These are phyloP conservation scores for Fusarium sp. DNA, from an alignment of 2,329 filamentous ascomycete species.

Conservation along the genomic window DNA sequence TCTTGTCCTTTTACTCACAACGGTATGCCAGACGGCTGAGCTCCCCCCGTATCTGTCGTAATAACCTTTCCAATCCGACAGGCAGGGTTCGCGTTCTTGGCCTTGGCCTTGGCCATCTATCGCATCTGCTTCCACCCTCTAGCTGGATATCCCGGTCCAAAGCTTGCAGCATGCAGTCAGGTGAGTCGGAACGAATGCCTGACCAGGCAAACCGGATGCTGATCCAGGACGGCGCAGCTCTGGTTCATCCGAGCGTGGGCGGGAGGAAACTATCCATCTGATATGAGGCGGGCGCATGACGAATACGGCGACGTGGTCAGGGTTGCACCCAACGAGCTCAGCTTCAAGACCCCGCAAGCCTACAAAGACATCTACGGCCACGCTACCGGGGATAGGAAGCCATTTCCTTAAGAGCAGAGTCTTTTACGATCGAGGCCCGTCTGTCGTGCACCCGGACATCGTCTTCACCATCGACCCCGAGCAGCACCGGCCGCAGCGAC, in stretches of 20 bases:
- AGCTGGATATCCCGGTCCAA: constrained; percentile 37
- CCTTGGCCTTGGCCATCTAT: constrained; percentile 13
- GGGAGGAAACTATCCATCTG: constrained; percentile 13
- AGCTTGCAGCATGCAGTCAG: constrained; percentile 32
- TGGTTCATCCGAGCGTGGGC: constrained; percentile 7
- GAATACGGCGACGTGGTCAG: constrained; percentile 29
- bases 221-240: not conserved
- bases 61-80: not conserved
- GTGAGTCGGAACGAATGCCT: constrained; percentile 2
- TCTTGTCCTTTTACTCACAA: not conserved
- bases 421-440: constrained; percentile 10
- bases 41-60: not conserved
- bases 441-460: not conserved
- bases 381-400: not conserved
- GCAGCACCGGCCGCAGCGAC: constrained; percentile 7
- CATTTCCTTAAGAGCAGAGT: constrained; percentile 6
- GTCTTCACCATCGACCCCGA: not conserved
- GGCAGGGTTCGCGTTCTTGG: not conserved
- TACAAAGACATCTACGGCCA: constrained; percentile 31
- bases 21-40: not conserved
- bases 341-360: constrained; percentile 8
- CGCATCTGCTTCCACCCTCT: constrained; percentile 34
- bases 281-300: not conserved
- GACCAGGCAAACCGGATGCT: not conserved
- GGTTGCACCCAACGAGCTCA: constrained; percentile 24